A percentile compares a stretch with the other conserved stretches of the same genome.
These are phyloP conservation scores for Eucalyptus curtisii DNA, from an alignment of 345 rosid genomes.

Conservation along the genomic window DNA sequence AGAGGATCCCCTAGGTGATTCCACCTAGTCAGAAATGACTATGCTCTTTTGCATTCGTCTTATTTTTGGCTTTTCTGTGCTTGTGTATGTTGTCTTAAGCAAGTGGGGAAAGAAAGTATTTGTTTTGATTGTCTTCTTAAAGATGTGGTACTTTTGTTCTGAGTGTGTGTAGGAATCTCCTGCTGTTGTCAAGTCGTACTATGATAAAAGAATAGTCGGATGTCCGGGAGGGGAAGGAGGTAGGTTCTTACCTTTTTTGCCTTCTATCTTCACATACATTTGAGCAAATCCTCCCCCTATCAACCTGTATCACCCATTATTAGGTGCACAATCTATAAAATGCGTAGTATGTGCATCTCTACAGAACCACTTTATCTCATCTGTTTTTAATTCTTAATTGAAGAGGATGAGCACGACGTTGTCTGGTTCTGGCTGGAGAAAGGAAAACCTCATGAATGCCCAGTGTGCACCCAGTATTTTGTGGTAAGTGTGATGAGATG, in stretches of 20 bases:
- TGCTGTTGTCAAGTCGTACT: slow-evolving; percentile 60
- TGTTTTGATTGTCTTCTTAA: neutral
- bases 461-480: slow-evolving; percentile 85
- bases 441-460: slow-evolving; percentile 84
- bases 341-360: neutral
- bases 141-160: neutral
- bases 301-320: neutral
- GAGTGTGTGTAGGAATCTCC: slow-evolving; percentile 50
- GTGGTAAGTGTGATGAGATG: slow-evolving; percentile 37
- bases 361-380: neutral
- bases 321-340: neutral
- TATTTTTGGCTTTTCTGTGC: neutral
- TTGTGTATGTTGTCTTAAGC: neutral
- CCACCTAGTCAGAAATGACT: neutral
- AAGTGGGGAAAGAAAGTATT: neutral
- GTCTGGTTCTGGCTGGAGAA: slow-evolving; percentile 99
- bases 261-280: neutral
- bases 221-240: slow-evolving; percentile 95
- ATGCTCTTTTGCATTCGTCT: neutral
- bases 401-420: slow-evolving; percentile 96
- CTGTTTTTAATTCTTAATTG: neutral
- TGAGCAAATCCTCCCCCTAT: neutral
- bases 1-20: neutral
- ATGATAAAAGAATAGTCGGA: slow-evolving; percentile 80
- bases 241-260: slow-evolving; percentile 9